Base-by-base conservation (phyloP, 768 basidiomycete genomes). In the Termitomyces sp. region DNA sequence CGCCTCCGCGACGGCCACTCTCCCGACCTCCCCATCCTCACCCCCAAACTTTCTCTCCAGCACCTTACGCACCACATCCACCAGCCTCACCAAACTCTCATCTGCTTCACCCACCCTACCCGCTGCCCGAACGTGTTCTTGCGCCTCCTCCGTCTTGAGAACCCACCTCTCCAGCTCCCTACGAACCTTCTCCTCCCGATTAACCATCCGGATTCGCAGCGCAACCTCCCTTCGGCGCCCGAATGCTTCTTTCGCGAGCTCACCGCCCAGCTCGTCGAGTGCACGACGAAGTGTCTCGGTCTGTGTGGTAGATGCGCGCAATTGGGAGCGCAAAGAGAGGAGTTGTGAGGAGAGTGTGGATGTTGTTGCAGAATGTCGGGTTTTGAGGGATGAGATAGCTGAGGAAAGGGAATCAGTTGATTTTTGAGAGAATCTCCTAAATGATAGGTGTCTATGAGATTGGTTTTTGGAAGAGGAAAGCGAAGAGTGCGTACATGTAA, bases 361-460 rank as follows among this genome's bases (percentile, higher is more conserved):
- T 0, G 82, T 64, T 0, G 87, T 87, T 1, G 87, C 81, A 2
- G 78, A 70, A 64, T 92, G 86, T 3, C 91, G 81, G 0, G 77
- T 66, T 54, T 82, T 84, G 49, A 90, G 76, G 2, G 81, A 71
- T 5, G 74, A 72, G 44, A 92, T 74, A 13, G 88, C 80, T 3
- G 72, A 64, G 61, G 90, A 88, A 0, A 93, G 80, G 1, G 78
- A 67, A 55, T 88, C 79, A 4, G 86, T 87, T 7, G 88, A 83
- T 2, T 80, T 74, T 66, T 94, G 91, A 2, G 90, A 91, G 70
- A 92, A 94, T 69, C 85, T 88, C 91, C 91, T 92, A 60, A 26
- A 11, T 41, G 16, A 30, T 53, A 6, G 13, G 24, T 16, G 18
- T 43, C 46, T 16, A 18, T 24, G n/a, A 57, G 24, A 36, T 55